A percentile compares a stretch with the other conserved stretches of the same genome.
These are phyloP conservation scores for Strobilomyces dryophilus DNA, from an alignment of 768 basidiomycete species.

Conservation along the genomic window DNA sequence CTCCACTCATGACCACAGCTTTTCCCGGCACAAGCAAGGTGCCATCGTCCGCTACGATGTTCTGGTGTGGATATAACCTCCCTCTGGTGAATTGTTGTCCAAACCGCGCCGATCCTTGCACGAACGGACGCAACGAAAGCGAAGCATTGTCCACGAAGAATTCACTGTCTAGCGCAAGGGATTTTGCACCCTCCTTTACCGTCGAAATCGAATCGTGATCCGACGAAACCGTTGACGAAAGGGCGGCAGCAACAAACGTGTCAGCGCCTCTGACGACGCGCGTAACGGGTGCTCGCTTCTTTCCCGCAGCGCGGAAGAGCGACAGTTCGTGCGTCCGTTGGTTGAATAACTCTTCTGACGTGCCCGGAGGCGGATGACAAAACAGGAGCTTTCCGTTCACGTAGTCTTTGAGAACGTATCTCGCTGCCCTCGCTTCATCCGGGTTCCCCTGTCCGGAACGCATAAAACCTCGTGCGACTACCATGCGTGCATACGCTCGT, in stretches of 20 bases:
- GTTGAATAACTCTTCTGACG: constrained; percentile 71
- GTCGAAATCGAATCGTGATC: constrained; percentile 24
- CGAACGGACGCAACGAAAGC: constrained; percentile 56
- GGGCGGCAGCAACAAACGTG: constrained; percentile 57
- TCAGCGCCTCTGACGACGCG: constrained; percentile 82
- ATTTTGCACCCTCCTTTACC: constrained; percentile 43
- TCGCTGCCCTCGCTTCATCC: constrained; percentile 91
- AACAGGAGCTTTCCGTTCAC: constrained; percentile 91
- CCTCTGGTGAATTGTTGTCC: constrained; percentile 62
- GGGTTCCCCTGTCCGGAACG: constrained; percentile 95
- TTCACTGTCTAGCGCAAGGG: constrained; percentile 67
- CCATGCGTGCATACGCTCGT: constrained; percentile 11
- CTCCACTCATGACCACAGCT: constrained; percentile 38
- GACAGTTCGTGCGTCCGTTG: constrained; percentile 57
- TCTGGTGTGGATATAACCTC: constrained; percentile 79
- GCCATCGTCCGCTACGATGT: constrained; percentile 74
- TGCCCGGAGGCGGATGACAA: constrained; percentile 83
- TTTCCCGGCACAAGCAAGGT: constrained; percentile 43
- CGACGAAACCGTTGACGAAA: background rate
- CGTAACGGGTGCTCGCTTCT: constrained; percentile 86
- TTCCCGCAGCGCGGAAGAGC: constrained; percentile 57
- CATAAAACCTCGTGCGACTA: constrained; percentile 91
- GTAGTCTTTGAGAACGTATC: constrained; percentile 94
- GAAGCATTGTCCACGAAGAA: constrained; percentile 68
- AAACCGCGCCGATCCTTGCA: constrained; percentile 55